Percentiles rank a stretch among this genome's conserved stretches.
Conservation (phyloP, 225 moss, liverwort and hornwort species). For the Anthoceros angustus region DNA sequence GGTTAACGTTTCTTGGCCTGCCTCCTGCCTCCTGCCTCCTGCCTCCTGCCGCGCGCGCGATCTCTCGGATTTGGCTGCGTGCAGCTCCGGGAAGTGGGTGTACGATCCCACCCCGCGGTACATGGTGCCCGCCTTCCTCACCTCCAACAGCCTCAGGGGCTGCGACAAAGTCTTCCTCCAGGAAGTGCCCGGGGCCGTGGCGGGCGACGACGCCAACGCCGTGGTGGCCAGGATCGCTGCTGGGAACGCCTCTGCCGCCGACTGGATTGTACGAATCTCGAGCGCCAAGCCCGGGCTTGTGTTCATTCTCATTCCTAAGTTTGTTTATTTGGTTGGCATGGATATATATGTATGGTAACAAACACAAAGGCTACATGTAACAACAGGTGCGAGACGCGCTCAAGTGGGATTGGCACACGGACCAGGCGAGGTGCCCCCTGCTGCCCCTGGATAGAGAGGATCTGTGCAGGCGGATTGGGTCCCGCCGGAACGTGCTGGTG, state of each 20-base stretch:
- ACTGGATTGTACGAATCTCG: neutral
- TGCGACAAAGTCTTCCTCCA: neutral
- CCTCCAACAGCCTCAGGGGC: slow-evolving; percentile 8
- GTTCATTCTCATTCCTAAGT: neutral
- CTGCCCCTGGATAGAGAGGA: slow-evolving; percentile 13
- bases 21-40: neutral
- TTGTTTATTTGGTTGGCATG: neutral
- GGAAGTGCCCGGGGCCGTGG: neutral
- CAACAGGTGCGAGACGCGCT: slow-evolving; percentile 23
- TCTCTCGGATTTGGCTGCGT: too few species aligned
- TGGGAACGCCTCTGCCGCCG: neutral
- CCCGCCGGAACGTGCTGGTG: slow-evolving; percentile 16
- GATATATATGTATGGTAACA: too few species aligned
- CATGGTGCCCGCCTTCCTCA: neutral
- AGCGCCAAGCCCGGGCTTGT: neutral
- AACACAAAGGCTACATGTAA: too few species aligned
- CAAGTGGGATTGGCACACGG: slow-evolving; percentile 31
- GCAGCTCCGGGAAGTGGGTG: slow-evolving; percentile 26
- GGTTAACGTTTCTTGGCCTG: neutral
- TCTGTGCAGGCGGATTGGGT: slow-evolving; percentile 20
- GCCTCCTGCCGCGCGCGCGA: neutral
- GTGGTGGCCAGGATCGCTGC: neutral
- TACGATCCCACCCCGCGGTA: slow-evolving; percentile 22
- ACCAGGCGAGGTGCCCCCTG: slow-evolving; percentile 19
- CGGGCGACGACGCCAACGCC: neutral